phyloP scores from a whole-genome alignment of 805 yeast genomes.

The Hermanozyma aechmeae region DNA sequence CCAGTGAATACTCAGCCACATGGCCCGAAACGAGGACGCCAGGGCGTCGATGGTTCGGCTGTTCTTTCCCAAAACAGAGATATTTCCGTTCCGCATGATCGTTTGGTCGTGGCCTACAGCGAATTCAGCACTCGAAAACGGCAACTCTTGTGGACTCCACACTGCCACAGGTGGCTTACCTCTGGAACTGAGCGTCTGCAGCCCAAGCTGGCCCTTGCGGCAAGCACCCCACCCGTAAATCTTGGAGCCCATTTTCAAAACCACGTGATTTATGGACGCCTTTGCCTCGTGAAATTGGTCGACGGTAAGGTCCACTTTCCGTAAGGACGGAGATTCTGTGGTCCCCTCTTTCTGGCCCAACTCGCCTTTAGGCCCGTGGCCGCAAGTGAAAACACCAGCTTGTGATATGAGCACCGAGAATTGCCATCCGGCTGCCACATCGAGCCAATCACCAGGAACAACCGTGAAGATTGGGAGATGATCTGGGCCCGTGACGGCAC shows the following conservation, averaged over 20 bases:
- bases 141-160: constrained; percentile 15
- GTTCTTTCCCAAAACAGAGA: constrained; percentile 12
- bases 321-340: constrained; percentile 2
- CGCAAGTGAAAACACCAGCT: constrained; percentile 41
- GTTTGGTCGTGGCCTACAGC: constrained; percentile 56
- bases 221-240: constrained; percentile 64
- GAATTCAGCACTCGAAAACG: constrained; percentile 10
- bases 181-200: constrained; percentile 1
- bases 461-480: constrained; percentile 8
- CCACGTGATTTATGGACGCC: constrained; percentile 39
- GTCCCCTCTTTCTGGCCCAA: constrained; percentile 39
- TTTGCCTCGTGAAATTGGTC: constrained; percentile 6
- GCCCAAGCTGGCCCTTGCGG: constrained; percentile 48
- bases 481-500: constrained; percentile 18
- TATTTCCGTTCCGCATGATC: constrained; percentile 8
- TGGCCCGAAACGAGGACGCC: constrained; percentile 30
- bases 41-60: constrained; percentile 1
- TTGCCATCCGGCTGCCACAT: constrained; percentile 75
- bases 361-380: constrained; percentile 67
- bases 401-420: constrained; percentile 44
- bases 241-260: constrained; percentile 32
- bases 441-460: constrained; percentile 26
- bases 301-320: constrained; percentile 3
- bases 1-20: constrained; percentile 79
- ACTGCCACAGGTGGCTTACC: constrained; percentile 9